phyloP scores from a whole-genome alignment of 1,139 yeast species.

The Hemisphaericaspora xylanilytica region DNA sequence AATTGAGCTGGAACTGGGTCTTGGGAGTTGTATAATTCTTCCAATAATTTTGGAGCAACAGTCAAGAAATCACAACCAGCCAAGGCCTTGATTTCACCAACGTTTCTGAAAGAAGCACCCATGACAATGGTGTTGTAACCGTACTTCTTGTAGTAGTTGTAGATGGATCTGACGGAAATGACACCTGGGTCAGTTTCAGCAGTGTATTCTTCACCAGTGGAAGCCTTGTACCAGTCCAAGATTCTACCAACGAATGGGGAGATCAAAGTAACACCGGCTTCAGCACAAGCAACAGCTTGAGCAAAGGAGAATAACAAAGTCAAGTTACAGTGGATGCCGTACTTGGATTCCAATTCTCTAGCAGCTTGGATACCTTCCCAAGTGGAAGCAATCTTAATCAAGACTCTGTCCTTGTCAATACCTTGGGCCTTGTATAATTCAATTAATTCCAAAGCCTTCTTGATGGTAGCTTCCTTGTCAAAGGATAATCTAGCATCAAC shows the following conservation, averaged over 20 bases:
- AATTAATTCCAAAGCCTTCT: conserved; percentile 88
- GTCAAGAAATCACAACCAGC: conserved; percentile 98
- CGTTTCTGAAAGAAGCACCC: conserved; percentile 99
- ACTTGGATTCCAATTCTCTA: conserved; percentile 83
- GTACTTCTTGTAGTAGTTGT: conserved; percentile 96
- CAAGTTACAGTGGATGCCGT: conserved; percentile 92
- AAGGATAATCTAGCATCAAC: conserved; percentile 98
- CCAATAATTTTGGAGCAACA: conserved; percentile 90
- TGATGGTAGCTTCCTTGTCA: conserved; percentile 88
- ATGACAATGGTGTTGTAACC: conserved; percentile 96
- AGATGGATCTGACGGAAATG: conserved; percentile 78
- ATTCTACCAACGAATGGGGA: conserved; percentile 99
- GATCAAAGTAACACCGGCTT: conserved; percentile 91
- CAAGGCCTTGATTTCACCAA: conserved; percentile 91
- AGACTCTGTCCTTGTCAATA: conserved; percentile 80
- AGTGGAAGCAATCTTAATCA: conserved; percentile 96
- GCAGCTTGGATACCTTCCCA: conserved; percentile 99
- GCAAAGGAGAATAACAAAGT: conserved; percentile 91
- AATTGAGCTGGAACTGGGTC: conserved; percentile 80
- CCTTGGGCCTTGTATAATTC: conserved; percentile 81
- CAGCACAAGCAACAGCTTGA: conserved; percentile 99
- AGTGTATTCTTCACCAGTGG: conserved; percentile 84
- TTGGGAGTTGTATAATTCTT: conserved; percentile 76
- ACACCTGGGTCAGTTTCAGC: conserved; percentile 96
- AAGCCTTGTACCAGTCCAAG: conserved; percentile 96